These are phyloP conservation scores for Periglandula ipomoeae DNA, from an alignment of 2,329 filamentous ascomycete genomes.

Conservation along the genomic window DNA sequence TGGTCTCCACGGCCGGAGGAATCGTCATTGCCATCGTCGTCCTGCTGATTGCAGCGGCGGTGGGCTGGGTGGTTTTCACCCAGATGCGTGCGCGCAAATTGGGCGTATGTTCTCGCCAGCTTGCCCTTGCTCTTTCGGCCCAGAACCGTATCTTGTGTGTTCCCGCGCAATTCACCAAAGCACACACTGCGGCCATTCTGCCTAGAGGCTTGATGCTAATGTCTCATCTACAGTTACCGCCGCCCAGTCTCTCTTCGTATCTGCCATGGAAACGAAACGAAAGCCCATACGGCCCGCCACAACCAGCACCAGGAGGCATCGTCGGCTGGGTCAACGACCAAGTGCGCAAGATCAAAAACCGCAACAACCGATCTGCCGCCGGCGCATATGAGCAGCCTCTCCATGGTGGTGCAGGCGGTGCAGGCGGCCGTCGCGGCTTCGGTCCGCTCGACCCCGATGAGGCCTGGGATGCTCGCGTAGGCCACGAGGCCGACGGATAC, in stretches of 20 bases:
- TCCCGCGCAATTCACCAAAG: background rate
- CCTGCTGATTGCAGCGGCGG: constrained; percentile 44
- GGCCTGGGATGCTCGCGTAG: constrained; percentile 76
- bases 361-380: constrained; percentile 54
- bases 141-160: too few species aligned
- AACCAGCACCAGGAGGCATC: constrained; percentile 52
- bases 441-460: constrained; percentile 71
- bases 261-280: constrained; percentile 57
- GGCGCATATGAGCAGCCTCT: constrained; percentile 63
- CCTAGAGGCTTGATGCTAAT: background rate
- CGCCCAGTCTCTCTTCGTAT: constrained; percentile 57
- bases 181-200: background rate
- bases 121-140: constrained; percentile 1
- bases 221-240: constrained; percentile 47
- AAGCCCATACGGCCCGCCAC: constrained; percentile 38
- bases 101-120: constrained; percentile 41
- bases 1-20: constrained; percentile 52
- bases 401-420: constrained; percentile 28
- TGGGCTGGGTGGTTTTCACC: constrained; percentile 62
- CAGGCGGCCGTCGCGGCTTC: constrained; percentile 46
- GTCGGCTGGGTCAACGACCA: constrained; percentile 66
- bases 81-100: constrained; percentile 64
- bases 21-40: constrained; percentile 67
- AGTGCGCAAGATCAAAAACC: constrained; percentile 52
- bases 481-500: constrained; percentile 59